Evolutionary conservation across 495 filamentous ascomycete genomes (phyloP).

Genomic region (Lentithecium fluviatile): DNA sequence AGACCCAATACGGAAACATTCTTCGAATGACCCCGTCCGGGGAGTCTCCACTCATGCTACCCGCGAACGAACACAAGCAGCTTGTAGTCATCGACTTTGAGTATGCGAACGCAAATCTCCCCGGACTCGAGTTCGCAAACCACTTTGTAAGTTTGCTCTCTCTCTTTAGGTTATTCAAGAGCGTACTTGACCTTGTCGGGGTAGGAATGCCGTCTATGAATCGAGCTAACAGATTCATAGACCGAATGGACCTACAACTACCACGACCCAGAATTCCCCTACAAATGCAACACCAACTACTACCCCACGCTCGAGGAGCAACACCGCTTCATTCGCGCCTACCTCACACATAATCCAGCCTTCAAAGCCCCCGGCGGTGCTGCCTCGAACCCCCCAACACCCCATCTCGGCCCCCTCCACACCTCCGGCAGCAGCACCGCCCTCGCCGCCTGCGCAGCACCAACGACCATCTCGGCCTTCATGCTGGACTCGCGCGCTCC

Average conservation of each 20-base stretch:
- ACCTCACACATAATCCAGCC: slow-evolving; percentile 70
- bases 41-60: slow-evolving; percentile 83
- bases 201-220: slow-evolving; percentile 15
- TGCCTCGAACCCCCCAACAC: slow-evolving; percentile 55
- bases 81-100: slow-evolving; percentile 98
- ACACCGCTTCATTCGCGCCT: slow-evolving; percentile 76
- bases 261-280: slow-evolving; percentile 64
- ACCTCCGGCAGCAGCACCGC: slow-evolving; percentile 35
- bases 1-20: slow-evolving; percentile 99
- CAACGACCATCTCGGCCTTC: slow-evolving; percentile 55
- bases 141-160: slow-evolving; percentile 68
- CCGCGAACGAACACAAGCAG: slow-evolving; percentile 89
- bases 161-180: background rate
- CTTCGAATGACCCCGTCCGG: slow-evolving; percentile 81
- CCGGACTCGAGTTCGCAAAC: slow-evolving; percentile 92
- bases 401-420: slow-evolving; percentile 23
- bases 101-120: slow-evolving; percentile 87
- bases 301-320: slow-evolving; percentile 85
- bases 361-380: slow-evolving; percentile 25
- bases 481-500: slow-evolving; percentile 69
- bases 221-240: slow-evolving; percentile 35
- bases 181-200: no score
- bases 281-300: slow-evolving; percentile 61
- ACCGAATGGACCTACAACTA: slow-evolving; percentile 99
- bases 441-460: slow-evolving; percentile 29